Percentiles rank a stretch among this genome's conserved stretches.
phyloP scores from a whole-genome alignment of 768 basidiomycete species.

The Pleurotus pulmonarius region DNA sequence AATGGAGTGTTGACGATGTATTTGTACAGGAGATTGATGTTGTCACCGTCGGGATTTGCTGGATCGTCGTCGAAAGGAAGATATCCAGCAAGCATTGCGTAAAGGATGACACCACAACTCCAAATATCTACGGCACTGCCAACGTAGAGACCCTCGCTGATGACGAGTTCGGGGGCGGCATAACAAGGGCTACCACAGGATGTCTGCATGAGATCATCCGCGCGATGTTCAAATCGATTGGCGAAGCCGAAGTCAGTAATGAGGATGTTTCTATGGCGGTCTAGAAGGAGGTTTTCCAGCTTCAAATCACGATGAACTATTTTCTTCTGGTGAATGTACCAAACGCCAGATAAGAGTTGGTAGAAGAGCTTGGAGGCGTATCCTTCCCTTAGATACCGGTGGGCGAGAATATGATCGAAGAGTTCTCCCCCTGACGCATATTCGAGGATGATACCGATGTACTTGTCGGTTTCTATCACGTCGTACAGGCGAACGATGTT shows the following conservation, averaged over 20 bases:
- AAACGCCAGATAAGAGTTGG: conserved; percentile 96
- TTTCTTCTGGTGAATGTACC: conserved; percentile 99
- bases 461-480: conserved; percentile 99
- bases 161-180: conserved; percentile 96
- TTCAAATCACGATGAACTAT: conserved; percentile 99
- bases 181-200: conserved; percentile 97
- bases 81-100: conserved; percentile 95
- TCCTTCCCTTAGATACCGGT: conserved; percentile 90
- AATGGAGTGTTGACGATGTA: conserved; percentile 98
- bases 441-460: conserved; percentile 98
- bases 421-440: conserved; percentile 98
- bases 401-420: conserved; percentile 98
- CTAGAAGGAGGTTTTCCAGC: conserved; percentile 95
- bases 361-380: conserved; percentile 96
- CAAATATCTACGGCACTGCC: conserved; percentile 98
- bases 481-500: conserved; percentile 98
- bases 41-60: conserved; percentile 97
- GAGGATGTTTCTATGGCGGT: conserved; percentile 96
- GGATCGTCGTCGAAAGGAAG: conserved; percentile 99
- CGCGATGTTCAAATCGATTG: conserved; percentile 89
- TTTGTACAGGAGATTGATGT: conserved; percentile 97
- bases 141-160: conserved; percentile 94
- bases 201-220: conserved; percentile 98
- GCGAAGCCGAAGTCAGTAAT: conserved; percentile 99
- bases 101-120: conserved; percentile 93